These are phyloP conservation scores for Euphorbia pulcherrima DNA, from an alignment of 345 rosid genomes.

Conservation along the genomic window DNA sequence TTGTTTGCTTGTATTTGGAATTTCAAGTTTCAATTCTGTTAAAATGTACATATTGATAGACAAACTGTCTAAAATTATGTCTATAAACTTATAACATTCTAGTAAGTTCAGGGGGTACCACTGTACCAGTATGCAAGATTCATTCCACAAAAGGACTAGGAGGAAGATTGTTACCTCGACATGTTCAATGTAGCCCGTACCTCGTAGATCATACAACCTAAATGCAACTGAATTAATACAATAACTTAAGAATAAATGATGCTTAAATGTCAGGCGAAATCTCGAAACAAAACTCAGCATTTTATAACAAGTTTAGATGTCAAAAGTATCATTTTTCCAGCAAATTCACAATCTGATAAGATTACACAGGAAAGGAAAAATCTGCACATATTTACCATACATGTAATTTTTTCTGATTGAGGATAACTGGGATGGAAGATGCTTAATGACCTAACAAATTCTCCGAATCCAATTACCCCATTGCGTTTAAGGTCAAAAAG, in stretches of 20 bases:
- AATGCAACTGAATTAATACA: slow-evolving; percentile 48
- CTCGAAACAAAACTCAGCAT: too few relatives aligned
- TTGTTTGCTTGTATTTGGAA: too few relatives aligned
- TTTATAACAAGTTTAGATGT: too few relatives aligned
- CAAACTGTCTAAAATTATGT: too few relatives aligned
- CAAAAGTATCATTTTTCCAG: too few relatives aligned
- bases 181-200: slow-evolving; percentile 57
- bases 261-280: too few relatives aligned
- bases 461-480: slow-evolving; percentile 66
- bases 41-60: too few relatives aligned
- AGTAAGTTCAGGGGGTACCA: too few relatives aligned
- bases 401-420: slow-evolving; percentile 43
- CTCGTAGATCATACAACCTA: slow-evolving; percentile 50
- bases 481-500: slow-evolving; percentile 56
- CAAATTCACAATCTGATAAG: not conserved
- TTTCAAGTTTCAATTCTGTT: too few relatives aligned
- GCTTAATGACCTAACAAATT: slow-evolving; percentile 60
- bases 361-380: not conserved
- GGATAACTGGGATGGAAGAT: slow-evolving; percentile 63
- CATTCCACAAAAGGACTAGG: not conserved
- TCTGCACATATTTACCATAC: slow-evolving; percentile 27
- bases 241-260: too few relatives aligned
- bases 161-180: slow-evolving; percentile 36
- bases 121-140: too few relatives aligned
- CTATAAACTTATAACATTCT: too few relatives aligned